Percentiles rank a stretch among this genome's conserved stretches.
Conservation (phyloP, 2,329 filamentous ascomycete species). For the Grosmannia clavigera region DNA sequence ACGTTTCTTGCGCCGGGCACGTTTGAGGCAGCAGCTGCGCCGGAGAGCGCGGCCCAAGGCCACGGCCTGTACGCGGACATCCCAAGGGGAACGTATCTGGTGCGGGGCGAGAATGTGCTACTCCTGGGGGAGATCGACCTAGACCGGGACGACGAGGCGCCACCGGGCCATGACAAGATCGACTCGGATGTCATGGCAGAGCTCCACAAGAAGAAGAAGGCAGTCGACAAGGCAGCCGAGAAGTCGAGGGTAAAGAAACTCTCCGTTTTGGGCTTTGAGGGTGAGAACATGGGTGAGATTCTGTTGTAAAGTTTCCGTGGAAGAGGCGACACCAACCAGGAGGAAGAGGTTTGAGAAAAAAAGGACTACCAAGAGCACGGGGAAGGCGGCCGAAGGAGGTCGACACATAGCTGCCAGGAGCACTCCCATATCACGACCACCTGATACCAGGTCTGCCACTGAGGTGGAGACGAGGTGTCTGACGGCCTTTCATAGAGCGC, state of each 20-base stretch:
- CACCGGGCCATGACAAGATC: slow-evolving; percentile 48
- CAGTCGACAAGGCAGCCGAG: slow-evolving; percentile 56
- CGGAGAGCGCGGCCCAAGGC: slow-evolving; percentile 20
- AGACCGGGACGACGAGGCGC: slow-evolving; percentile 85
- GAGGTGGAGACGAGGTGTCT: background rate
- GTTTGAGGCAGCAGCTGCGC: slow-evolving; percentile 19
- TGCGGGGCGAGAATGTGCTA: slow-evolving; percentile 93
- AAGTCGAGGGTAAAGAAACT: slow-evolving; percentile 62
- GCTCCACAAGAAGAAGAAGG: slow-evolving; percentile 60
- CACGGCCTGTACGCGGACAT: slow-evolving; percentile 68
- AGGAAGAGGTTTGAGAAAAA: background rate
- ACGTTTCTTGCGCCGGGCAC: slow-evolving; percentile 53
- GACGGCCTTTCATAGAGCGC: background rate
- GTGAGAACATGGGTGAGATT: slow-evolving; percentile 67
- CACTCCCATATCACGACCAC: background rate
- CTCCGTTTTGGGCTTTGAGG: slow-evolving; percentile 72
- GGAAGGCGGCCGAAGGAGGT: background rate
- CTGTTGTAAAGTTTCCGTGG: slow-evolving; percentile 40
- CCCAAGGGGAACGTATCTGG: slow-evolving; percentile 74
- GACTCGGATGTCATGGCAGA: slow-evolving; percentile 43
- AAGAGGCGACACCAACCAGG: background rate
- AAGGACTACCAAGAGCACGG: background rate
- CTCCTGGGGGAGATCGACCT: slow-evolving; percentile 93
- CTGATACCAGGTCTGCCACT: background rate
- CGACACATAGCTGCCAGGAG: background rate